These are phyloP conservation scores for Rhodotorula sp. DNA, from an alignment of 1,284 basidiomycete species.

Conservation along the genomic window DNA sequence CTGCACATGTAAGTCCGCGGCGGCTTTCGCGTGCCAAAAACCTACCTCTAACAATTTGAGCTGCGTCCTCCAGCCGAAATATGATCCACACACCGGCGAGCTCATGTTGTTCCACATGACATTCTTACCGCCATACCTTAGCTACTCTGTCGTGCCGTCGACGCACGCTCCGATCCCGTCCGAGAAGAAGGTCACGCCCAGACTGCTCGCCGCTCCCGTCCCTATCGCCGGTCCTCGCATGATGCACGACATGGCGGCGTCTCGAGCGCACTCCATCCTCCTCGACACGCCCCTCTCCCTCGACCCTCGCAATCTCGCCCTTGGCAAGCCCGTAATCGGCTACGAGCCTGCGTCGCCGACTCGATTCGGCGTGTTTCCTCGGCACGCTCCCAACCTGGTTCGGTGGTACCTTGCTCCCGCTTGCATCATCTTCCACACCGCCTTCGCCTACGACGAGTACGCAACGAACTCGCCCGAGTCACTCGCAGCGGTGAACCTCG, in stretches of 20 bases:
- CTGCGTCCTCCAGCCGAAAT: constrained; percentile 46
- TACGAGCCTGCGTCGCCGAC: constrained; percentile 51
- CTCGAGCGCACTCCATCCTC: constrained; percentile 52
- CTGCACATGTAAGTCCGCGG: constrained; percentile 48
- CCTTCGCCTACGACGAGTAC: constrained; percentile 50
- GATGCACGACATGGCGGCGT: constrained; percentile 57
- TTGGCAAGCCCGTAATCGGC: constrained; percentile 52
- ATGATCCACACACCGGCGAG: constrained; percentile 54
- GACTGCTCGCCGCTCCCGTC: constrained; percentile 36
- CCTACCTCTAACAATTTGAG: neutral
- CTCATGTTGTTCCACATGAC: constrained; percentile 53
- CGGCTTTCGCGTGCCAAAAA: too few relatives aligned
- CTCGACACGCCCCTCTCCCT: constrained; percentile 56
- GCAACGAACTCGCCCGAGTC: constrained; percentile 9
- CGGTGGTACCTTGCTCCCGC: constrained; percentile 51
- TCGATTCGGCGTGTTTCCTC: constrained; percentile 54
- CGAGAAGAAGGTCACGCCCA: constrained; percentile 20
- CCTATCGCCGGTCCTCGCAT: constrained; percentile 47
- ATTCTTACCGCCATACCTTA: constrained; percentile 52
- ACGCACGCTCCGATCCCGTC: constrained; percentile 11
- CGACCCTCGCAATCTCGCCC: constrained; percentile 53
- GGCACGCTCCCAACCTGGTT: constrained; percentile 45
- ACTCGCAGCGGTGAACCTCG: constrained; percentile 48
- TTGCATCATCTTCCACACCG: constrained; percentile 56
- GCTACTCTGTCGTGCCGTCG: constrained; percentile 53